Base-by-base conservation (phyloP, 1,284 basidiomycete species). In the Austroboletus novae-zelandiae region DNA sequence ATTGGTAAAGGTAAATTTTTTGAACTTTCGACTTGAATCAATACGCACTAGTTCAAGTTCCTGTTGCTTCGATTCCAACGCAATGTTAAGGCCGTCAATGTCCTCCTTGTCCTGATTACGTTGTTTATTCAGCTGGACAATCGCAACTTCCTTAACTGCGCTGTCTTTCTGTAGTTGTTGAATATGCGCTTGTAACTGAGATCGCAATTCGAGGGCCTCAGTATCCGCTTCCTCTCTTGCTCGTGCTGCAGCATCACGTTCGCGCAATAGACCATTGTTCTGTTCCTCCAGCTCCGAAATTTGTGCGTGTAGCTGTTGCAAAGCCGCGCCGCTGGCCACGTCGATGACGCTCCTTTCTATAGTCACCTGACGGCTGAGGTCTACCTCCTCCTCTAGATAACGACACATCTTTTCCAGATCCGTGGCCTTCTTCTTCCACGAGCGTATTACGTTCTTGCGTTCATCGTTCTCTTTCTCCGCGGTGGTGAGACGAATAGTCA, bases 21-120 rank as follows among this genome's bases (percentile, higher is more conserved):
- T 30, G 32, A 13, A 40, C 40, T 31, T 15, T 11, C 10, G 6
- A 14, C 9, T 8, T 29, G 9, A 18, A 37, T 40, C 10, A 51
- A 48, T 53, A 76, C 86, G 57, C 50, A 94, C 92, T 70, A 92
- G 65, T 64, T 94, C 91, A 23, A 95, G 73, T 65, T 94, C 91
- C 63, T 93, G 90, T 62, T 94, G 92, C 70, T 94, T 94, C 20
- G 90, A 84, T 67, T 93, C 90, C 52, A 94, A 69, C 0, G 91
- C 92, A 39, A 92, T 89, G 61, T 93, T 93, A 56, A 94, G 71
- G 35, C 89, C 87, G 47, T 81, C 72, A 40, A 89, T 70, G 65
- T 93, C 91, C 47, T 93, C 89, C 61, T 84, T 84, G 51, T 89
- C 79, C 61, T 86, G 78, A 0, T 76, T 72, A 32, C 80, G 77